Evolutionary conservation across 257 asterid genomes (phyloP).

Genomic region (Perilla frutescens): DNA sequence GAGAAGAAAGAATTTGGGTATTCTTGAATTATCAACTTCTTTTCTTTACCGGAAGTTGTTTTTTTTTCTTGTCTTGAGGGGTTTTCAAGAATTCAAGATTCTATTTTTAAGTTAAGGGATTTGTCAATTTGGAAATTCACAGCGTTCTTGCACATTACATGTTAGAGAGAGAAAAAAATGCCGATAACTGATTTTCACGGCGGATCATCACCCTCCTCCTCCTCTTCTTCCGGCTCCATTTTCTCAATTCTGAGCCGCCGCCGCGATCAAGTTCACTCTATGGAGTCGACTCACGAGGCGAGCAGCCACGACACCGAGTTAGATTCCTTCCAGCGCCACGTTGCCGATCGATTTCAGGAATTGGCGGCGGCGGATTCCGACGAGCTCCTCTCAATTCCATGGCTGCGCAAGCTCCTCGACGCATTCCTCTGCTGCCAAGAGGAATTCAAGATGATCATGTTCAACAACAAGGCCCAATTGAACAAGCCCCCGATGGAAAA

Average conservation of each 20-base stretch:
- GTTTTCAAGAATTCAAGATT: not conserved
- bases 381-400: slow-evolving; percentile 60
- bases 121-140: not conserved
- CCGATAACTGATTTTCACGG: slow-evolving; percentile 52
- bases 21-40: not conserved
- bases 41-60: too few species aligned
- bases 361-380: slow-evolving; percentile 48
- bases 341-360: slow-evolving; percentile 52
- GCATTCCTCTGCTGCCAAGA: slow-evolving; percentile 67
- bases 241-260: slow-evolving; percentile 57
- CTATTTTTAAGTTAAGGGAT: not conserved
- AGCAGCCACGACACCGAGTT: slow-evolving; percentile 48
- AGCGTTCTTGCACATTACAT: slow-evolving; percentile 9
- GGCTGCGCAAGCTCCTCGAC: slow-evolving; percentile 64
- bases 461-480: slow-evolving; percentile 40
- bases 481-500: slow-evolving; percentile 54
- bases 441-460: slow-evolving; percentile 54
- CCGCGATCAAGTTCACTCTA: slow-evolving; percentile 60
- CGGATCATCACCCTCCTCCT: slow-evolving; percentile 40
- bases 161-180: slow-evolving; percentile 37
- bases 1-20: not conserved
- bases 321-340: slow-evolving; percentile 61
- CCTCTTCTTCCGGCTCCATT: slow-evolving; percentile 38
- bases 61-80: too few species aligned
- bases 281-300: slow-evolving; percentile 47